Conservation (phyloP, 371 early-diverging fungal species). For the Parasitella parasitica region DNA sequence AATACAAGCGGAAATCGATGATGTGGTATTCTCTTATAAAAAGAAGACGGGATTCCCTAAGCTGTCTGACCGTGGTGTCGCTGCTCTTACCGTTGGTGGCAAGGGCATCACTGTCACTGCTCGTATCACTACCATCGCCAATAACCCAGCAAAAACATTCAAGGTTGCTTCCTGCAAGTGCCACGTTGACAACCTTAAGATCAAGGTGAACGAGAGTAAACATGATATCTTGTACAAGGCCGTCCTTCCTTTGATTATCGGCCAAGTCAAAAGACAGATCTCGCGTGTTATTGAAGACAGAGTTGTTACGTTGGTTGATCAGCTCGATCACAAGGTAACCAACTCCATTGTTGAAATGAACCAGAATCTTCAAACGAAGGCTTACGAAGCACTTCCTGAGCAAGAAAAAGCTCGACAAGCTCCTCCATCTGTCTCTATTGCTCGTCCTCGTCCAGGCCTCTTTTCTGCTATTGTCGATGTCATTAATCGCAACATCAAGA, state of each 20-base stretch:
- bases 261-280: slow-evolving; percentile 52
- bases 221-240: slow-evolving; percentile 51
- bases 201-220: slow-evolving; percentile 50
- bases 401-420: not conserved
- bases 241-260: slow-evolving; percentile 48
- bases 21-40: slow-evolving; percentile 59
- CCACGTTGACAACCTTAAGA: slow-evolving; percentile 51
- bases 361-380: slow-evolving; percentile 22
- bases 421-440: slow-evolving; percentile 5
- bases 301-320: slow-evolving; percentile 32
- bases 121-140: slow-evolving; percentile 34
- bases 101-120: slow-evolving; percentile 53
- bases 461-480: slow-evolving; percentile 20
- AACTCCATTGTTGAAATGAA: slow-evolving; percentile 21
- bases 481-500: slow-evolving; percentile 29
- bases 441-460: slow-evolving; percentile 19
- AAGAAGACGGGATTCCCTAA: slow-evolving; percentile 61
- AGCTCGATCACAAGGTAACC: slow-evolving; percentile 39
- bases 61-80: slow-evolving; percentile 61
- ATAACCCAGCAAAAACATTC: slow-evolving; percentile 32
- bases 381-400: slow-evolving; percentile 18
- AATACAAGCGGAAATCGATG: slow-evolving; percentile 35
- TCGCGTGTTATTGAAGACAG: slow-evolving; percentile 46
- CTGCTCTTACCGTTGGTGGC: slow-evolving; percentile 44
- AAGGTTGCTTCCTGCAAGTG: slow-evolving; percentile 37